Conservation (phyloP, 2,329 filamentous ascomycete species). For the Pseudocercospora pini-densiflorae region DNA sequence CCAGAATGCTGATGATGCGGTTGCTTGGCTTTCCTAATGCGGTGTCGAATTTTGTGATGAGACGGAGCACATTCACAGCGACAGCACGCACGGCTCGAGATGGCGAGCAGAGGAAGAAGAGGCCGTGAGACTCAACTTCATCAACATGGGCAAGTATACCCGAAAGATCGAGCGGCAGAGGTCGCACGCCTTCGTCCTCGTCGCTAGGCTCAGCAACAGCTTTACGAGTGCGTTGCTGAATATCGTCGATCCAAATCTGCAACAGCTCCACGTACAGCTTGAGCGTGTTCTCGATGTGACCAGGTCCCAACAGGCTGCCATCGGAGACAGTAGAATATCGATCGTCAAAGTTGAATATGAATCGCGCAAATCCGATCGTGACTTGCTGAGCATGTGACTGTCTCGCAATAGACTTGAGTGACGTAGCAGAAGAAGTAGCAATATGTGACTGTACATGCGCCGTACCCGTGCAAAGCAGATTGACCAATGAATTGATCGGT, state of each 20-base stretch:
- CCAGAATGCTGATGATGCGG: conserved; percentile 88
- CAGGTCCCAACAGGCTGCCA: conserved; percentile 90
- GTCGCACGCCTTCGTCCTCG: conserved; percentile 48
- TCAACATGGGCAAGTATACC: conserved; percentile 92
- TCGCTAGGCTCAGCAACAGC: conserved; percentile 68
- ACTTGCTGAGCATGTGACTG: conserved; percentile 95
- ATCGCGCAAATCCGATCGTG: conserved; percentile 92
- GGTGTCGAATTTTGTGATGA: conserved; percentile 92
- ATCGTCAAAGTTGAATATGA: conserved; percentile 99
- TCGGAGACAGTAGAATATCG: conserved; percentile 98
- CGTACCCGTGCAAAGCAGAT: conserved; percentile 92
- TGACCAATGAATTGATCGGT: conserved; percentile 91
- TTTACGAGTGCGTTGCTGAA: conserved; percentile 81
- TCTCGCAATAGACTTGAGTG: conserved; percentile 90
- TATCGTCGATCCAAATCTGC: conserved; percentile 97
- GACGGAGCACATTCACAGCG: conserved; percentile 86
- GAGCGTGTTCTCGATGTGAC: conserved; percentile 92
- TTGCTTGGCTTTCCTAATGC: conserved; percentile 78
- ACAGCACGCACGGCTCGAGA: conserved; percentile 87
- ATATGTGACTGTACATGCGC: conserved; percentile 94
- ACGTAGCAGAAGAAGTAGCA: conserved; percentile 87
- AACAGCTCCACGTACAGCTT: conserved; percentile 91
- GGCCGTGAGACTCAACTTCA: conserved; percentile 91
- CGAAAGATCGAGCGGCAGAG: conserved; percentile 71
- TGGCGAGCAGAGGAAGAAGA: conserved; percentile 97